These are phyloP conservation scores for Daldinia sp. DNA, from an alignment of 2,329 filamentous ascomycete species.

Conservation along the genomic window DNA sequence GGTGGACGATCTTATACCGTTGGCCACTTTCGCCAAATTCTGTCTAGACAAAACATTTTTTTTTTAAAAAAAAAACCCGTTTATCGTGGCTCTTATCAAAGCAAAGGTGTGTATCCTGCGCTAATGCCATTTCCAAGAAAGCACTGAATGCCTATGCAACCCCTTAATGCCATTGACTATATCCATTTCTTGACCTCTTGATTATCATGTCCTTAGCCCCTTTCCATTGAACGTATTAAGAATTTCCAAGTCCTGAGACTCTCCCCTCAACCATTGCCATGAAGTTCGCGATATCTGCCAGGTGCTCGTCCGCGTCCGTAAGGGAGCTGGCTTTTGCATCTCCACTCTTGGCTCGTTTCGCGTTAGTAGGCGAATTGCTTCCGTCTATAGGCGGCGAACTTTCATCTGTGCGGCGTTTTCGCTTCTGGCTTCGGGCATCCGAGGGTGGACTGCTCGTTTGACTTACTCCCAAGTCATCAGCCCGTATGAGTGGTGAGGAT, in stretches of 20 bases:
- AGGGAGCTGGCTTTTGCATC: slow-evolving; percentile 16
- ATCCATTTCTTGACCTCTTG: neutral
- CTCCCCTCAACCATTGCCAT: slow-evolving; percentile 37
- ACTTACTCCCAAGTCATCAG: slow-evolving; percentile 1
- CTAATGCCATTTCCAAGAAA: neutral
- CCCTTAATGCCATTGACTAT: neutral
- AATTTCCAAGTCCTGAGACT: slow-evolving; percentile 1
- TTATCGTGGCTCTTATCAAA: neutral
- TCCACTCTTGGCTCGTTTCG: slow-evolving; percentile 41
- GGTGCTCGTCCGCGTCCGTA: slow-evolving; percentile 38
- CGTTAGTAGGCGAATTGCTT: slow-evolving; percentile 34
- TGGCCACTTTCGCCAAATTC: neutral
- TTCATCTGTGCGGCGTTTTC: slow-evolving; percentile 41
- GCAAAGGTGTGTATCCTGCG: neutral
- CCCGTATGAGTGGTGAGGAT: slow-evolving; percentile 16
- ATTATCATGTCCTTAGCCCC: neutral
- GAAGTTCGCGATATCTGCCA: slow-evolving; percentile 42
- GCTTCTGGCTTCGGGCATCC: slow-evolving; percentile 36
- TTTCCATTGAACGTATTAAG: slow-evolving; percentile 12
- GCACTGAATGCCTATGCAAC: neutral
- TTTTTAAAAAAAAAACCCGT: no score
- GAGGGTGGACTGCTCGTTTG: slow-evolving; percentile 38
- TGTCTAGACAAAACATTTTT: neutral
- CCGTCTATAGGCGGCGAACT: slow-evolving; percentile 37
- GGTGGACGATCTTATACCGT: neutral